These are phyloP conservation scores for Malassezia brasiliensis DNA, from an alignment of 1,284 basidiomycete genomes.

Conservation along the genomic window DNA sequence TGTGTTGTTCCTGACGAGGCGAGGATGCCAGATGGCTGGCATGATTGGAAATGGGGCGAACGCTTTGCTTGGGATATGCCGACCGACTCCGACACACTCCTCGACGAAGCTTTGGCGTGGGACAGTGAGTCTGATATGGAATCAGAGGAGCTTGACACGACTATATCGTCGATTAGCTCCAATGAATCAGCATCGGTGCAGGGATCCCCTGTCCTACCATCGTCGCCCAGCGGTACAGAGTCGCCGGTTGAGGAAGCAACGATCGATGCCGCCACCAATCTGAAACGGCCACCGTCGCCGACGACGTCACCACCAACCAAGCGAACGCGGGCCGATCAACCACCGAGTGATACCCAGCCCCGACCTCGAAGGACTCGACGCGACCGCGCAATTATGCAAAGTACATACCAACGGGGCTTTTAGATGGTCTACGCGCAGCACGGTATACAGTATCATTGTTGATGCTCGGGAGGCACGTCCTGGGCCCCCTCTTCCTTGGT, in stretches of 20 bases:
- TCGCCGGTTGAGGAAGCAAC: too few species aligned
- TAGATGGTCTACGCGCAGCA: neutral
- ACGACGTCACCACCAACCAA: too few species aligned
- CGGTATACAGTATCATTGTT: conserved; percentile 12
- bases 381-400: too few species aligned
- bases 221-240: too few species aligned
- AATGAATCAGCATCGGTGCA: too few species aligned
- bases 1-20: neutral
- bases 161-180: too few species aligned
- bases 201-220: too few species aligned
- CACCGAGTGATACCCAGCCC: too few species aligned
- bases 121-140: neutral
- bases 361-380: too few species aligned
- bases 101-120: neutral
- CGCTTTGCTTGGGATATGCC: neutral
- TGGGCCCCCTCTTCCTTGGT: conserved; percentile 43
- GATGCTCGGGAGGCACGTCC: conserved; percentile 38
- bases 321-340: too few species aligned
- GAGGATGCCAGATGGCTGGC: neutral
- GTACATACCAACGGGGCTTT: neutral
- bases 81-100: neutral
- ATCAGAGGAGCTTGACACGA: neutral
- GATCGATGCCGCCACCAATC: too few species aligned
- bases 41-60: neutral
- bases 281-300: too few species aligned